Conservation (phyloP, 2,329 filamentous ascomycete species). For the Fusarium domesticum region DNA sequence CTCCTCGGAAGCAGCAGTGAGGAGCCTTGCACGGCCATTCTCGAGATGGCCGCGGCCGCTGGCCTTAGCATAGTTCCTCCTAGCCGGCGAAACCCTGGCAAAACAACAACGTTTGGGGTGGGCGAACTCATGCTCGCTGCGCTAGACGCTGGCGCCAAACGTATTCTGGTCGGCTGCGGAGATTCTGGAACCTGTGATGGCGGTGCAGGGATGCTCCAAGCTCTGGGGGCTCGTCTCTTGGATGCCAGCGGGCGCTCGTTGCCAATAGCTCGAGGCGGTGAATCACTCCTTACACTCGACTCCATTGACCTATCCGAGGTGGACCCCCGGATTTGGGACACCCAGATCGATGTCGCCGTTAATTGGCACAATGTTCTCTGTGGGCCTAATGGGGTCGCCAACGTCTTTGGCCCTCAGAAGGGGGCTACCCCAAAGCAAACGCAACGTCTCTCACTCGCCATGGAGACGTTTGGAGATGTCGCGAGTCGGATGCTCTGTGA, state of each 20-base stretch:
- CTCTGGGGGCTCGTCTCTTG: slow-evolving; percentile 45
- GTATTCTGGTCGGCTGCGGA: slow-evolving; percentile 50
- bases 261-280: slow-evolving; percentile 40
- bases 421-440: slow-evolving; percentile 45
- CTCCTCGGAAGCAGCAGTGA: slow-evolving; percentile 33
- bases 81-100: slow-evolving; percentile 42
- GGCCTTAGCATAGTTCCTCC: slow-evolving; percentile 48
- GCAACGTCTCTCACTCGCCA: slow-evolving; percentile 39
- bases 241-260: slow-evolving; percentile 37
- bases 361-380: slow-evolving; percentile 52
- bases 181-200: slow-evolving; percentile 54
- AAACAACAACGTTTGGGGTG: slow-evolving; percentile 51
- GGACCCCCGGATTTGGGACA: slow-evolving; percentile 26
- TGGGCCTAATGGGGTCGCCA: slow-evolving; percentile 46
- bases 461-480: slow-evolving; percentile 42
- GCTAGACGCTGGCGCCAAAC: slow-evolving; percentile 42
- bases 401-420: slow-evolving; percentile 51
- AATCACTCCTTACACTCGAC: slow-evolving; percentile 36
- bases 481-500: slow-evolving; percentile 34
- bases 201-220: slow-evolving; percentile 53
- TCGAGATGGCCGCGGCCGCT: slow-evolving; percentile 54
- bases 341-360: slow-evolving; percentile 47
- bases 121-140: slow-evolving; percentile 47
- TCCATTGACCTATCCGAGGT: slow-evolving; percentile 39
- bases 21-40: slow-evolving; percentile 40